phyloP scores from a whole-genome alignment of 805 yeast genomes.

The Yarrowia keelungensis region DNA sequence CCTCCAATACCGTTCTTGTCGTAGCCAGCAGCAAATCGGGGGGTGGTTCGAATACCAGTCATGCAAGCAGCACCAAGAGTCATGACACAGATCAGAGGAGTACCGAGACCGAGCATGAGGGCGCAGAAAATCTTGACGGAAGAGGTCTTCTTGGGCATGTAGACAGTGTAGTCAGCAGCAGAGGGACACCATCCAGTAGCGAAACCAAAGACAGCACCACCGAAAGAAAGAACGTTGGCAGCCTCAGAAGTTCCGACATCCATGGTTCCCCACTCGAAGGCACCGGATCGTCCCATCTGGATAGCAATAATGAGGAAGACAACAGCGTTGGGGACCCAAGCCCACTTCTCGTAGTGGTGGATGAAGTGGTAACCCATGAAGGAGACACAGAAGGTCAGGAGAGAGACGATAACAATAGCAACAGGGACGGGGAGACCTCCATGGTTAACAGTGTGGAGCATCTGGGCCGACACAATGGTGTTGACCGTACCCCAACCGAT shows the following conservation, averaged over 20 bases:
- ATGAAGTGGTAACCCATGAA: slow-evolving; percentile 85
- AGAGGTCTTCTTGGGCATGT: slow-evolving; percentile 73
- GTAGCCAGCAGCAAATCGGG: slow-evolving; percentile 60
- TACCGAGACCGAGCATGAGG: slow-evolving; percentile 66
- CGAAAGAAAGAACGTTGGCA: slow-evolving; percentile 78
- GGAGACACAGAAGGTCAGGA: slow-evolving; percentile 71
- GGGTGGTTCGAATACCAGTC: slow-evolving; percentile 63
- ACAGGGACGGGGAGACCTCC: slow-evolving; percentile 84
- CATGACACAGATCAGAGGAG: slow-evolving; percentile 76
- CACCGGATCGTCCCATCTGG: slow-evolving; percentile 70
- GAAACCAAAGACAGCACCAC: slow-evolving; percentile 83
- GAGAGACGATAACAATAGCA: slow-evolving; percentile 76
- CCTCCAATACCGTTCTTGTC: slow-evolving; percentile 73
- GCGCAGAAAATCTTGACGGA: slow-evolving; percentile 66
- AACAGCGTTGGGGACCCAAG: slow-evolving; percentile 84
- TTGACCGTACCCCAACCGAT: slow-evolving; percentile 96
- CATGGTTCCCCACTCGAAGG: slow-evolving; percentile 63
- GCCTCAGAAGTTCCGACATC: slow-evolving; percentile 71
- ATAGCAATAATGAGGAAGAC: slow-evolving; percentile 81
- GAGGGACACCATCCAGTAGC: slow-evolving; percentile 95
- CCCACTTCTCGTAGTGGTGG: slow-evolving; percentile 80
- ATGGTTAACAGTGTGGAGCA: slow-evolving; percentile 75
- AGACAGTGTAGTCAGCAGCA: slow-evolving; percentile 91
- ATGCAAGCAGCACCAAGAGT: slow-evolving; percentile 87
- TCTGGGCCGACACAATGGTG: slow-evolving; percentile 86